phyloP scores from a whole-genome alignment of 257 asterid species.

The Primulina huaijiensis region DNA sequence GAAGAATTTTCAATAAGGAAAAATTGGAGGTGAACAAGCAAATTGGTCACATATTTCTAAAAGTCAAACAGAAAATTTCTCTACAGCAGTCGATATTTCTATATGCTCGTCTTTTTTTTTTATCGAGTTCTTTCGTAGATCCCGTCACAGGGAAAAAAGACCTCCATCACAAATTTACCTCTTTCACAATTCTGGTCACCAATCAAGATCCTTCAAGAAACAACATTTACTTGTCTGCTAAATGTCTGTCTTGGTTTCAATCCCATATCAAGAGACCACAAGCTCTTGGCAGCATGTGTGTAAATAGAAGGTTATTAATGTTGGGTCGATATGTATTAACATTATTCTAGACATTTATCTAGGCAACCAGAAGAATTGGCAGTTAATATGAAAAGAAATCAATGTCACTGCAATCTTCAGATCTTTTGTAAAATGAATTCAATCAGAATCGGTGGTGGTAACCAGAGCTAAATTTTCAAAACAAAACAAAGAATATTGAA shows the following conservation, averaged over 20 bases:
- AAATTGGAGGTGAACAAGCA: constrained; percentile 1
- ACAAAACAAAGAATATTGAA: constrained; percentile 11
- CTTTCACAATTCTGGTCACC: neutral
- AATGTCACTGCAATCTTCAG: neutral
- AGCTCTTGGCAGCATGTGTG: neutral
- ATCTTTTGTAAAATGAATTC: neutral
- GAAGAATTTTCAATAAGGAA: neutral
- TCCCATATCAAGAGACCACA: neutral
- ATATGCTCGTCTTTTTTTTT: neutral
- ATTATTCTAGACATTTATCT: neutral
- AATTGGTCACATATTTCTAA: neutral
- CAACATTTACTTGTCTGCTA: neutral
- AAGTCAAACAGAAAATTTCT: neutral
- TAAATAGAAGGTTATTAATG: neutral
- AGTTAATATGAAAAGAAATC: neutral
- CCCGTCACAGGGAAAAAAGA: neutral
- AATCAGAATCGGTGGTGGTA: neutral
- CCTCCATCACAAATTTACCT: neutral
- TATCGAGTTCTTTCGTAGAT: neutral
- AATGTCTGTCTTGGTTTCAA: neutral
- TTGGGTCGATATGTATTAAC: neutral
- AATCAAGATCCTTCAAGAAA: neutral
- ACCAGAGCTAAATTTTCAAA: neutral
- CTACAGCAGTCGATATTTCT: too few relatives aligned
- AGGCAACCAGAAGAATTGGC: neutral